Percentiles rank a stretch among this genome's conserved stretches.
Conservation (phyloP, 257 asterid species). For the Solanum neorickii region DNA sequence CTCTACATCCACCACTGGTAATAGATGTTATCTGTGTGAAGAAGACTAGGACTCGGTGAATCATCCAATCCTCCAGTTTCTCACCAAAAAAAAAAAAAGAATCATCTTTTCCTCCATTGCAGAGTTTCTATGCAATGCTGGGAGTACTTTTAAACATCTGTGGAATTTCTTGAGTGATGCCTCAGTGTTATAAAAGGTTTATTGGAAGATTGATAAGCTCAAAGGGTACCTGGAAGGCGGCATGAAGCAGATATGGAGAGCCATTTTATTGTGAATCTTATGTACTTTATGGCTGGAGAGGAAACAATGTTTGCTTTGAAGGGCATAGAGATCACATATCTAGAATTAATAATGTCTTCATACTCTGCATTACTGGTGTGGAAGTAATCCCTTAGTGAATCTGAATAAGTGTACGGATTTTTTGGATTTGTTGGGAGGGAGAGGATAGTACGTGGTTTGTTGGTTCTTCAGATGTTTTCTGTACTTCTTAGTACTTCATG, state of each 20-base stretch:
- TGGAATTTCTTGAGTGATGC: background rate
- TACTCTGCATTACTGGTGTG: background rate
- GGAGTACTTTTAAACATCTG: background rate
- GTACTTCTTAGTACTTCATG: background rate
- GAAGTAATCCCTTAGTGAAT: background rate
- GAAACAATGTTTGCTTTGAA: background rate
- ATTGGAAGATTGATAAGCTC: background rate
- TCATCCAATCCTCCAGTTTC: background rate
- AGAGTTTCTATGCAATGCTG: background rate
- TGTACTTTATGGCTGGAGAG: background rate
- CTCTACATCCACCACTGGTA: background rate
- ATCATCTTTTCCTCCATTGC: background rate
- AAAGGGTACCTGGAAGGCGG: background rate
- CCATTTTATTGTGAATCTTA: background rate
- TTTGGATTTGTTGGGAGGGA: background rate
- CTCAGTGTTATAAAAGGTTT: background rate
- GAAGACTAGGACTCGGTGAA: background rate
- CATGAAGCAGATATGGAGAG: background rate
- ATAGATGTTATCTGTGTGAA: background rate
- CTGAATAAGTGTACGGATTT: background rate
- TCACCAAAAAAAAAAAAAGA: background rate
- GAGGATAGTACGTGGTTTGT: background rate
- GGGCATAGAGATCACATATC: background rate
- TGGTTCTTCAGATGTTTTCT: background rate
- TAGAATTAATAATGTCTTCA: background rate